Base-by-base conservation (phyloP, 164 flowering plant genomes). In the Nymphaea thermarum region DNA sequence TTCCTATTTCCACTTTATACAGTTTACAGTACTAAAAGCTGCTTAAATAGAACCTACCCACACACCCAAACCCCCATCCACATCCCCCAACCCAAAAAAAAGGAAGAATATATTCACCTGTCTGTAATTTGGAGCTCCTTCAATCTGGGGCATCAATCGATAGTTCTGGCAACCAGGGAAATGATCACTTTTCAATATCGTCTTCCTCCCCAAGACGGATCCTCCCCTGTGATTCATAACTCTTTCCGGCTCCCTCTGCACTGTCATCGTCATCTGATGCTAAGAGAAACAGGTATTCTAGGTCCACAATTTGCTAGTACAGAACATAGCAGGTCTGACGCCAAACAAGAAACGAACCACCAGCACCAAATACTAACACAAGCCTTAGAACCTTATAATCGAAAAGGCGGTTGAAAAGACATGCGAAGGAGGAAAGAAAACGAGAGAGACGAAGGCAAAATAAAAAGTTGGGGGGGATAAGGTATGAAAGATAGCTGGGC, bases 141-240 rank as follows among this genome's bases (percentile, higher is more conserved):
- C 93, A 68, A 90, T 84, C 60, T 90, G 93, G 12, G 96, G 96
- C 65, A 76, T 71, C 75, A 88, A 70, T 60, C 90, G 89, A 68
- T 88, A 86, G 82, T 90, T 90, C 70, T 86, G 96, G 71, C 92
- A 90, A 15, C 92, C 92, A 4, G 96, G 93, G 72, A 90, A 90
- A 75, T 90, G 96, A 74, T 88, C 93, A 73, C 96, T 90, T 80
- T 90, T 90, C 43, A 90, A 84, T 72, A 88, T 90, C 43, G 96
- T 86, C 76, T 82, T 83, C 82, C 86, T 90, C 0, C 96, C 96
- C 42, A 90, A 75, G 11, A 90, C 96, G 7, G 93, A 86, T 78
- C 96, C 93, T 25, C 85, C 93, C 76, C 96, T 78, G 71, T 76
- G 78, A 73, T 78, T 84, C 85, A 90, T 85, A 44, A 88, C 96